Percentiles rank a stretch among this genome's conserved stretches.
Conservation (phyloP, 331 rosid species). For the Ulmus americana region DNA sequence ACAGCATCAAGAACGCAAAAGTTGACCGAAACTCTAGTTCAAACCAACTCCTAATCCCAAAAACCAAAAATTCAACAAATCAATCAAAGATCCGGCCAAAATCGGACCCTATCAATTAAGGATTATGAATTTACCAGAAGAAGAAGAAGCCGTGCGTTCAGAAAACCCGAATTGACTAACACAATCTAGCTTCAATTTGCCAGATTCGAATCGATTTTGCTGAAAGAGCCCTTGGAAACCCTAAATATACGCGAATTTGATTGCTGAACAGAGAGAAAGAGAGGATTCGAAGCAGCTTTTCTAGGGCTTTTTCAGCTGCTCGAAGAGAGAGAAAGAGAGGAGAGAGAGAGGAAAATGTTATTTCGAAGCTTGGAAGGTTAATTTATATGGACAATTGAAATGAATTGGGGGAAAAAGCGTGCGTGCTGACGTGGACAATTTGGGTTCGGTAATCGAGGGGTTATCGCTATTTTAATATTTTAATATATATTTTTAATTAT, state of each 20-base stretch:
- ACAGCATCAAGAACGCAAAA: slow-evolving; percentile 4
- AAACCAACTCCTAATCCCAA: not conserved
- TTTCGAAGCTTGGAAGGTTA: not conserved
- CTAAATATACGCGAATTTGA: slow-evolving; percentile 2
- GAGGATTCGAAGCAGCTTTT: slow-evolving; percentile 10
- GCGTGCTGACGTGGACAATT: slow-evolving; percentile 35
- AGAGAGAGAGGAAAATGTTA: not conserved
- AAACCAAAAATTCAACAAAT: slow-evolving; percentile 1
- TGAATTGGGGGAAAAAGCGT: not conserved
- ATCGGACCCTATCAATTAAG: slow-evolving; percentile 10
- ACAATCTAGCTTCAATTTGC: not conserved
- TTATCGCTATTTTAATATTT: no score
- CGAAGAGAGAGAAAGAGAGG: not conserved
- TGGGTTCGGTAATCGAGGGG: not conserved
- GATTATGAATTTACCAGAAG: slow-evolving; percentile 27
- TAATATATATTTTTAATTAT: no score
- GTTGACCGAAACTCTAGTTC: slow-evolving; percentile 7
- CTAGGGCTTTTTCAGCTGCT: slow-evolving; percentile 16
- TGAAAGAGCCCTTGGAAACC: slow-evolving; percentile 4
- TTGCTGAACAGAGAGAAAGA: slow-evolving; percentile 15
- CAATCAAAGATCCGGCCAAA: slow-evolving; percentile 19
- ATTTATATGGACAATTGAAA: not conserved
- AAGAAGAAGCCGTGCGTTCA: not conserved
- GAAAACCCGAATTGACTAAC: not conserved
- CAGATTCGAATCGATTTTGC: slow-evolving; percentile 12